A percentile compares a stretch with the other conserved stretches of the same genome.
These are phyloP conservation scores for Cladobotryum protrusum DNA, from an alignment of 2,329 filamentous ascomycete genomes.

Conservation along the genomic window DNA sequence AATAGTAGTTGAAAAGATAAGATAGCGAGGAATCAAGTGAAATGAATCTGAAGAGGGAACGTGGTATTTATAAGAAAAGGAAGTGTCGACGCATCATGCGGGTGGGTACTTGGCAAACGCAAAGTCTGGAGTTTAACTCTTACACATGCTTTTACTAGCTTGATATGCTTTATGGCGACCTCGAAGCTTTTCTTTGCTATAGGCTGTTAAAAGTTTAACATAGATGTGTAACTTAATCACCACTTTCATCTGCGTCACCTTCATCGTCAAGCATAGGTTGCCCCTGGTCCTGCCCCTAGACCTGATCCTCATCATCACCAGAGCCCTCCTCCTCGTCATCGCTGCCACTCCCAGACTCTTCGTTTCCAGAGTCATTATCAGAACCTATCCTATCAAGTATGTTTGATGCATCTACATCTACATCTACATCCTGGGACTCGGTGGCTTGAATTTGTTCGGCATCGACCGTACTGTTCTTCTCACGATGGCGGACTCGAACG, in stretches of 20 bases:
- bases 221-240: background rate
- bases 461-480: background rate
- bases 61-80: background rate
- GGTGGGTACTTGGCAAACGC: background rate
- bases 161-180: too few relatives aligned
- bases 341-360: slow-evolving; percentile 5
- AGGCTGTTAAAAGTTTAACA: background rate
- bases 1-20: background rate
- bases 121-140: too few relatives aligned
- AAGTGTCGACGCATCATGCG: background rate
- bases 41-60: background rate
- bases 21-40: background rate
- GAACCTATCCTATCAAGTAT: slow-evolving; percentile 1
- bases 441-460: slow-evolving; percentile 13
- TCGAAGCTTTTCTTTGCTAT: too few relatives aligned
- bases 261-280: slow-evolving; percentile 19
- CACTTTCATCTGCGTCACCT: slow-evolving; percentile 18
- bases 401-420: slow-evolving; percentile 8
- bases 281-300: slow-evolving; percentile 21
- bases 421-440: slow-evolving; percentile 16
- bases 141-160: too few relatives aligned
- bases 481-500: slow-evolving; percentile 20
- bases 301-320: slow-evolving; percentile 16
- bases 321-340: slow-evolving; percentile 20
- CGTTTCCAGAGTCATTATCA: slow-evolving; percentile 5